Evolutionary conservation across 129 eudicot species (phyloP), one percentile per base, ranked within the genome.

Genomic region (Apium graveolens): DNA sequence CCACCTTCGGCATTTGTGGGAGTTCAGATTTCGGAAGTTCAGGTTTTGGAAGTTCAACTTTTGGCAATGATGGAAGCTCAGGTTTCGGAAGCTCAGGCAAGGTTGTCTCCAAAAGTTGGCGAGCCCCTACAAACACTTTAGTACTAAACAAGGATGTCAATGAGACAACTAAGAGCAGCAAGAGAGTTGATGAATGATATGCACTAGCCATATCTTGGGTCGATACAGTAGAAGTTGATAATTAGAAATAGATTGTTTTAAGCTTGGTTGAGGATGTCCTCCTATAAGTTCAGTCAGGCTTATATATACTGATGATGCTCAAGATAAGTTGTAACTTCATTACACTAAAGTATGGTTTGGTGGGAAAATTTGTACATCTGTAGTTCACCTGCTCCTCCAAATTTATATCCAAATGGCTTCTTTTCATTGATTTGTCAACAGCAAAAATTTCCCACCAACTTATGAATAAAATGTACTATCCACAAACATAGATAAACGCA

Each of bases 1-100:
- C 31, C 14, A 29, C 5, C 80, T 68, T 85, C 0, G 81, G 76
- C 35, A 77, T 5, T 5, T 13, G 31, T 4, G 81, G 80, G 11
- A 79, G 0, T 13, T 76, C 60, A 2, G 82, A 83, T 63, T 83
- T 80, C 31, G 76, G 76, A 3, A 72, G 76, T 42, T 76, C 60
- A 2, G 82, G 85, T 63, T 83, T 80, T 38, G 76, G 76, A 3
- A 72, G 76, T 42, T 72, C 76, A n/a, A n/a, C 51, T 35, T 72
- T 72, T 0, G 76, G 76, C 37, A 72, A 21, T 24, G 76, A 13
- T 39, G 89, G 81, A 9, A 83, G 0, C 11, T 43, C 65, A 53
- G 77, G 77, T 27, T 43, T 73, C 20, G 83, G 83, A 27, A 80
- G 78, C 66, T 75, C 78, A 16, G 71, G 80, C 37, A 77, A 37